Conservation (phyloP, 1,284 basidiomycete genomes). For the Moesziomyces aphidis region DNA sequence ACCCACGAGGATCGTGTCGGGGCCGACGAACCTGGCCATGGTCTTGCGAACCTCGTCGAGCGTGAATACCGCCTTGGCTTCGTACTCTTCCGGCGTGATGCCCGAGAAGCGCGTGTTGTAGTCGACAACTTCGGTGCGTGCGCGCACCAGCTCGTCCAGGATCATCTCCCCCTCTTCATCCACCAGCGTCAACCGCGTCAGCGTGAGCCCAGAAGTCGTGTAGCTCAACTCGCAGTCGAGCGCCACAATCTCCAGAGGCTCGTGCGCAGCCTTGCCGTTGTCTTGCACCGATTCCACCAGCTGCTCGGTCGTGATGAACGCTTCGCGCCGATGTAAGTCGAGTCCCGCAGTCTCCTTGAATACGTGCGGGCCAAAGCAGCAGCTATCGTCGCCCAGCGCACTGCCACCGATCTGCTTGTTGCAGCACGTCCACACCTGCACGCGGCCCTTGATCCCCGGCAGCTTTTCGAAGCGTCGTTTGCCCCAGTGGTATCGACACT, state of each 20-base stretch:
- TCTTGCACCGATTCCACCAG: conserved; percentile 21
- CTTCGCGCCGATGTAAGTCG: conserved; percentile 56
- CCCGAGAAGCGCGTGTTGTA: conserved; percentile 65
- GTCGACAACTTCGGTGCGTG: conserved; percentile 55
- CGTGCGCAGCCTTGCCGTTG: background rate
- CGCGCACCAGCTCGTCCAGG: conserved; percentile 56
- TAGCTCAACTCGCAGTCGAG: conserved; percentile 65
- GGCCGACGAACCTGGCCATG: conserved; percentile 53
- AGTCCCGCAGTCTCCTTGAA: conserved; percentile 59
- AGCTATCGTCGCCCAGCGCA: conserved; percentile 51
- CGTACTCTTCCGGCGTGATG: conserved; percentile 54
- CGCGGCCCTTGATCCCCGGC: conserved; percentile 27
- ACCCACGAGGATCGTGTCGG: conserved; percentile 60
- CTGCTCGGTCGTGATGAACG: conserved; percentile 48
- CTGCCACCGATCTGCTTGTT: conserved; percentile 47
- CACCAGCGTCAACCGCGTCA: conserved; percentile 62
- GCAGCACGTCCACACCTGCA: conserved; percentile 62
- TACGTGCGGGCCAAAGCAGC: conserved; percentile 61
- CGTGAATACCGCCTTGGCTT: conserved; percentile 40
- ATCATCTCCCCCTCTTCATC: conserved; percentile 58
- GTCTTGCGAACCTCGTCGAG: conserved; percentile 46
- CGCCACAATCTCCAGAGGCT: conserved; percentile 55
- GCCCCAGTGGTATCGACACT: conserved; percentile 61
- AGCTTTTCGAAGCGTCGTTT: conserved; percentile 46
- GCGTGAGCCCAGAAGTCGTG: conserved; percentile 61